Evolutionary conservation across 441 rosid genomes (phyloP).

Genomic region (Geranium incanum): DNA sequence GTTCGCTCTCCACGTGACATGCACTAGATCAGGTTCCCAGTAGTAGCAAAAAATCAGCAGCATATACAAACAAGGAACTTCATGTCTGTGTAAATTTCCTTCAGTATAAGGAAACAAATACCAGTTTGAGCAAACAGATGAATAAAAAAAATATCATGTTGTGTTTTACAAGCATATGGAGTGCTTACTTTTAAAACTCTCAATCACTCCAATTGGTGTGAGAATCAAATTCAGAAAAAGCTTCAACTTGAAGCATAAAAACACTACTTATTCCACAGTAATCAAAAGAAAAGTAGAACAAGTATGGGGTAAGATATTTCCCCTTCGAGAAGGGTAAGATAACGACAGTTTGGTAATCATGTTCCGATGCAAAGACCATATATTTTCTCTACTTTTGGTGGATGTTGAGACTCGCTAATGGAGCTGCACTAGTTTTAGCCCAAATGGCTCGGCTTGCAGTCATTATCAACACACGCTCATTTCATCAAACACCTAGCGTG

Average conservation of each 20-base stretch:
- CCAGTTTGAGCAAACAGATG: not conserved
- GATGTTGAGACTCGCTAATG: not conserved
- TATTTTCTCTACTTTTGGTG: not conserved
- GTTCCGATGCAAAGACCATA: not conserved
- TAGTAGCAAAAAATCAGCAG: too few species aligned
- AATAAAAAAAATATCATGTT: not conserved
- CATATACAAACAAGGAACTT: too few species aligned
- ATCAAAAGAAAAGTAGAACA: not conserved
- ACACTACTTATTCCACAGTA: not conserved
- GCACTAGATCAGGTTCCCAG: too few species aligned
- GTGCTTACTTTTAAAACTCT: not conserved
- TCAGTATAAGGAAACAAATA: not conserved
- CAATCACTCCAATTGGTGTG: not conserved
- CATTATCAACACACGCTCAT: not conserved
- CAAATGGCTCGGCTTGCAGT: not conserved
- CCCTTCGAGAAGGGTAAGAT: not conserved
- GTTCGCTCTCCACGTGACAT: too few species aligned
- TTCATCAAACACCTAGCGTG: not conserved
- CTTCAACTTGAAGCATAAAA: not conserved
- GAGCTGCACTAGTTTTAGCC: not conserved
- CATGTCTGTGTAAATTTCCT: too few species aligned
- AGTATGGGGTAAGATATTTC: not conserved
- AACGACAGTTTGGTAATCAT: not conserved
- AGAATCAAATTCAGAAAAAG: not conserved
- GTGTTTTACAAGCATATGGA: not conserved